phyloP scores from a whole-genome alignment of 805 yeast species.

The Saccharomycopsis fodiens region DNA sequence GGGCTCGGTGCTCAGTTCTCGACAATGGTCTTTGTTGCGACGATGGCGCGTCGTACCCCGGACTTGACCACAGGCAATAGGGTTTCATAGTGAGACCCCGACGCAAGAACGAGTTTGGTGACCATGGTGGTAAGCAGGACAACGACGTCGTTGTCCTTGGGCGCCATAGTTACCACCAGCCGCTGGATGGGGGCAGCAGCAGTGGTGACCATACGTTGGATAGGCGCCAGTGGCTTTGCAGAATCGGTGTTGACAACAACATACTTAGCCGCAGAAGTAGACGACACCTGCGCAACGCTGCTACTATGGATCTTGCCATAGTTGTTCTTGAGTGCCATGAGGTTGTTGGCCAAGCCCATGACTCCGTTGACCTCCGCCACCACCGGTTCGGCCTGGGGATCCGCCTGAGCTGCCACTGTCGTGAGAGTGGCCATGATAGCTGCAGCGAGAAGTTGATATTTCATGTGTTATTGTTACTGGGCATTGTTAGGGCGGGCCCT shows the following conservation, averaged over 20 bases:
- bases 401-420: neutral
- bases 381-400: neutral
- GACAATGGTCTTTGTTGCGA: no score
- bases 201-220: neutral
- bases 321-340: slow-evolving; percentile 5
- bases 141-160: neutral
- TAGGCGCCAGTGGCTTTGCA: neutral
- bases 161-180: no score
- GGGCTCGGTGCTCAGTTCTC: no score
- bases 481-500: no score
- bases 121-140: neutral
- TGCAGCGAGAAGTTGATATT: neutral
- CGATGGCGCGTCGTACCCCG: neutral
- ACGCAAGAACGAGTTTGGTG: neutral
- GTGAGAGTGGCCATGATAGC: neutral
- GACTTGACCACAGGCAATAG: neutral
- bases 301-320: neutral
- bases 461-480: no score
- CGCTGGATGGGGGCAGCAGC: no score
- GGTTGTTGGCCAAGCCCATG: slow-evolving; percentile 4
- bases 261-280: neutral
- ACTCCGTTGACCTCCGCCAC: neutral
- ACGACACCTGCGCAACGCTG: neutral
- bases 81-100: neutral
- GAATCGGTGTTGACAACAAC: neutral